Base-by-base conservation (phyloP, 305 asterid species). In the Fraxinus nigra region DNA sequence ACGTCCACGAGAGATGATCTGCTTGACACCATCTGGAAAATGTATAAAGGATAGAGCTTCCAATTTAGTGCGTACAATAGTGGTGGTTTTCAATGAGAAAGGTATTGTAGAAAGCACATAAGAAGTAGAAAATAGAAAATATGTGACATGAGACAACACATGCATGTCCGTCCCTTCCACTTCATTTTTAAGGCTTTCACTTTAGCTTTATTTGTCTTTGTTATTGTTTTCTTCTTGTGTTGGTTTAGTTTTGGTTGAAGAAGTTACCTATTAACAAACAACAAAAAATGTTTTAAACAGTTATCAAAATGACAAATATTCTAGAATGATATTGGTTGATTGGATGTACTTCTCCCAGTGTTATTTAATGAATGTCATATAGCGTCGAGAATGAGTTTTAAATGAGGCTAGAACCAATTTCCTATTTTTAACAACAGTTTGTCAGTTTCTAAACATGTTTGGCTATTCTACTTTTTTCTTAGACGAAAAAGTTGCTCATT, bases 21-120 rank as follows among this genome's bases (percentile, higher is more conserved):
- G 75, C 75, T 67, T 30, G 75, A 3, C 13, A 26, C 24, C 76
- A 33, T 79, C 59, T 75, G 51, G 80, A 75, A 72, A 56, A 77
- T 82, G 34, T 70, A 79, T 81, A 30, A 18, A 79, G 46, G 72
- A 10, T 51, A 48, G 28, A 43, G 38, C 67, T 46, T 34, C 56
- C 3, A 38, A 48, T 78, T 75, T 54, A 26, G 35, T 78, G n/a
- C 13, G 65, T 59, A 69, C 37, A 24, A 13, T 43, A 18, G 59
- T 74, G 72, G 74, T 80, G 75, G 78, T 22, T 67, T 77, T 77
- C 35, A 59, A 78, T 35, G 72, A 78, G 79, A 34, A 78, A 35
- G 35, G 70, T 82, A 72, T 81, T 40, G 48, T 35, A 40, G 18
- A 74, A 46, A 33, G 65, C 46, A 54, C 78, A 84, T 65, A 32